phyloP scores from a whole-genome alignment of 2,329 filamentous ascomycete genomes.

The Ploettnerulaceae sp. region DNA sequence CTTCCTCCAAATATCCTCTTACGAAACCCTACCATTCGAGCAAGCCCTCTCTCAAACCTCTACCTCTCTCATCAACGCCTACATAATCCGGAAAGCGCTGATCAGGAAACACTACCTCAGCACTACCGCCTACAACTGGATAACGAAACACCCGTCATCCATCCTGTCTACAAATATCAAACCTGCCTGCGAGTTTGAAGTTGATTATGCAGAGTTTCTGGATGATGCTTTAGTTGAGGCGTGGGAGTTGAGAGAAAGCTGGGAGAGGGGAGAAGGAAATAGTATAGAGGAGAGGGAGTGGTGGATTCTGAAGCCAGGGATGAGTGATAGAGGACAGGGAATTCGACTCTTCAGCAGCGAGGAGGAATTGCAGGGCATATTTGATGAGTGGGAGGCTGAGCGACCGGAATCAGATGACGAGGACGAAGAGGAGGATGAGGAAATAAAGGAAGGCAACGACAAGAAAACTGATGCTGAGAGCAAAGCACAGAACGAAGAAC shows the following conservation, averaged over 20 bases:
- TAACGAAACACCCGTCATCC: slow-evolving; percentile 73
- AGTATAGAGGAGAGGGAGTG: slow-evolving; percentile 56
- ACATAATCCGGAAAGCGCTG: slow-evolving; percentile 91
- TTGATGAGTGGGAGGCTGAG: slow-evolving; percentile 82
- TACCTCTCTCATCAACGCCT: slow-evolving; percentile 74
- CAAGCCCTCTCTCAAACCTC: slow-evolving; percentile 58
- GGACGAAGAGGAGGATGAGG: slow-evolving; percentile 47
- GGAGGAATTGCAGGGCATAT: slow-evolving; percentile 78
- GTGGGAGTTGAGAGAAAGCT: slow-evolving; percentile 77
- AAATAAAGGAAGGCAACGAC: slow-evolving; percentile 46
- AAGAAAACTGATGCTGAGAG: slow-evolving; percentile 35
- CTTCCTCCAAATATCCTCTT: slow-evolving; percentile 72
- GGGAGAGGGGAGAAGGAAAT: slow-evolving; percentile 59
- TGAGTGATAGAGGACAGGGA: slow-evolving; percentile 94
- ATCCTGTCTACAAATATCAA: slow-evolving; percentile 67
- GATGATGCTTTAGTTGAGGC: slow-evolving; percentile 90
- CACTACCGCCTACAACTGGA: slow-evolving; percentile 78
- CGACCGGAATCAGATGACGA: slow-evolving; percentile 62
- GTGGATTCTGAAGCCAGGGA: slow-evolving; percentile 98
- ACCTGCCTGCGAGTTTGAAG: slow-evolving; percentile 78
- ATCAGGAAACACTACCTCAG: slow-evolving; percentile 95
- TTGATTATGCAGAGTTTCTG: slow-evolving; percentile 95
- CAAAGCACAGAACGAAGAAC: slow-evolving; percentile 46
- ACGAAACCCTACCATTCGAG: slow-evolving; percentile 84
- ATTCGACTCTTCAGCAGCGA: slow-evolving; percentile 85